Base-by-base conservation (phyloP, 139 green algal genomes). In the Chlamydomonas sp. region DNA sequence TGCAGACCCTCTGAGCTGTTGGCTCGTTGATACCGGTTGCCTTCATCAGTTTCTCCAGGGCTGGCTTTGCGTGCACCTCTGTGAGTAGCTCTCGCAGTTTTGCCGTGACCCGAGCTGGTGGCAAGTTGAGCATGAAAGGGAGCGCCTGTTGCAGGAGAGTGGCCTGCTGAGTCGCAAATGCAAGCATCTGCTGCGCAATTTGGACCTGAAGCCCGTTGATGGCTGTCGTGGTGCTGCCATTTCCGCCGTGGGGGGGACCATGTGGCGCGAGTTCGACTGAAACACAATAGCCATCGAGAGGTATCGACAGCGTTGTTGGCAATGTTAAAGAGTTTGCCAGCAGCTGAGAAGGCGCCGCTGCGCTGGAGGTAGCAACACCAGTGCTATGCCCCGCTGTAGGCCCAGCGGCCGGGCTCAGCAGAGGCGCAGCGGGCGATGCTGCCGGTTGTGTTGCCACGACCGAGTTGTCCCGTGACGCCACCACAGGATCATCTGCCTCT, bases 121-220 rank as follows among this genome's bases (percentile, higher is more conserved):
- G 83, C 14, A 88, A 74, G 74, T 88, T 88, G 16, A 88, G 74
- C 83, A 88, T 88, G 63, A 88, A 88, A 16, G 83, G 83, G n/a
- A 88, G 83, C 14, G 83, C 83, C 63, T 88, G 83, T n/a, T 88
- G 83, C 31, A 88, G 31, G 0, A 88, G 63, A 14, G 83, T 82
- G 17, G 83, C 83, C 49, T 88, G 83, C 63, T 81, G 73, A 1
- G 83, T 88, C 7, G 83, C 83, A 60, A 88, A 88, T 15, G 83
- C 83, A 62, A 88, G 74, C 83, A 88, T 82, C 17, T 88, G 83
- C 15, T 88, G 83, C 7, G 83, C 83, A 57, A 88, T 76, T 12
- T 88, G 83, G 10, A 81, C 63, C 18, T 88, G 83, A 15, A 88
- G 83, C 18, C 82, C 82, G 57, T 78, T 85, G 15, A 77, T 71